Percentiles rank a stretch among this genome's conserved stretches.
Conservation (phyloP, 116 monocot genomes). For the Iris pallida region DNA sequence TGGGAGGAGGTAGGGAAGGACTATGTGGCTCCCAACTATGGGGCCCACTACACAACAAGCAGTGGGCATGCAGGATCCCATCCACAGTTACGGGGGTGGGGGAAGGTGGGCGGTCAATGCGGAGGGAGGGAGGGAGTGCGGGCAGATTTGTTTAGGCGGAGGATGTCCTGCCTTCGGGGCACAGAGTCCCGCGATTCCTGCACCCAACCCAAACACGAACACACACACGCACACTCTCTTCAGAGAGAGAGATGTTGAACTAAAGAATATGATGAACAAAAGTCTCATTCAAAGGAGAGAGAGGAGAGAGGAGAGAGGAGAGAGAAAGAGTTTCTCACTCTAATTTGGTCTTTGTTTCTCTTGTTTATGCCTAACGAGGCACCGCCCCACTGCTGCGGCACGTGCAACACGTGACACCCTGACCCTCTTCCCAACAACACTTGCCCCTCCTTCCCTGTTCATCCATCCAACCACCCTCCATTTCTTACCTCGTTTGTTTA, state of each 20-base stretch:
- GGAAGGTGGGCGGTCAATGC: constrained; percentile 12
- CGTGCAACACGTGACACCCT: constrained; percentile 71
- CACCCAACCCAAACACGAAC: constrained; percentile 7
- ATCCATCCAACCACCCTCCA: background rate
- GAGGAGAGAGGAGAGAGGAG: no score
- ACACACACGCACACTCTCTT: no score
- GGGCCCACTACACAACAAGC: no score
- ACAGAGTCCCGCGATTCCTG: constrained; percentile 45
- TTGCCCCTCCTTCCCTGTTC: constrained; percentile 3
- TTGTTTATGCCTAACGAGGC: constrained; percentile 78
- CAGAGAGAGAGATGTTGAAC: background rate
- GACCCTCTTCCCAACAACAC: constrained; percentile 13
- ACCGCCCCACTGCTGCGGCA: constrained; percentile 64
- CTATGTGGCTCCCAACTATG: no score
- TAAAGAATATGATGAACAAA: no score
- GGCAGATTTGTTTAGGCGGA: constrained; percentile 34
- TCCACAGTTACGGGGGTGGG: background rate
- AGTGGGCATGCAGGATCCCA: no score
- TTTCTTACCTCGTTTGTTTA: no score
- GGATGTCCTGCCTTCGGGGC: constrained; percentile 34
- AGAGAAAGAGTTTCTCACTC: no score
- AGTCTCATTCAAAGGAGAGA: no score
- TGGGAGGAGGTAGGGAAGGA: no score
- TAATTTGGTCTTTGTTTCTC: constrained; percentile 3
- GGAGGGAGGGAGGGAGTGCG: background rate